phyloP scores from a whole-genome alignment of 192 early-diverging fungal species.

The Rhizophlyctis rosea region DNA sequence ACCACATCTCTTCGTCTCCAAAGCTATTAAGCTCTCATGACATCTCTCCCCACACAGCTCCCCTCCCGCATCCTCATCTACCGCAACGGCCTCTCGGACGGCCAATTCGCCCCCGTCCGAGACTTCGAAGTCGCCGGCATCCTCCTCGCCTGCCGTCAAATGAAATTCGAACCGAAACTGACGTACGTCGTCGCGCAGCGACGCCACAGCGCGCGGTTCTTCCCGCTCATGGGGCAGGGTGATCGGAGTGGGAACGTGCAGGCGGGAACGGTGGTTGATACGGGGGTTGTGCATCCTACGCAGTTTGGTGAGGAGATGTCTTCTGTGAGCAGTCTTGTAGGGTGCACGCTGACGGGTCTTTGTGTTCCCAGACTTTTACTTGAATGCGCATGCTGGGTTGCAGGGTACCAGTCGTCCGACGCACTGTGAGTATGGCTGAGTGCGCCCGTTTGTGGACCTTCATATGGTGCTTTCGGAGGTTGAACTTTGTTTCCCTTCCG shows the following conservation, averaged over 20 bases:
- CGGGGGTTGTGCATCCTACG: constrained; percentile 10
- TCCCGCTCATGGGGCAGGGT: constrained; percentile 27
- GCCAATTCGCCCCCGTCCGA: constrained; percentile 66
- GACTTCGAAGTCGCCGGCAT: constrained; percentile 69
- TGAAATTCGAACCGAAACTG: constrained; percentile 67
- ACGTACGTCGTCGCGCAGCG: constrained; percentile 56
- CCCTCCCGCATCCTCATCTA: constrained; percentile 81
- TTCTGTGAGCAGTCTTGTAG: no score
- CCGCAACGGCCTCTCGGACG: constrained; percentile 79
- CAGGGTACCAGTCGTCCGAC: constrained; percentile 86
- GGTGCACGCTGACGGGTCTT: no score
- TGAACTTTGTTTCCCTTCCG: no score
- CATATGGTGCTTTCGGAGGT: no score
- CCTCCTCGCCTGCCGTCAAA: constrained; percentile 40
- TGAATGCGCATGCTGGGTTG: constrained; percentile 78
- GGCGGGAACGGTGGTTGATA: constrained; percentile 48
- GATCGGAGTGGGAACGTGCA: constrained; percentile 1
- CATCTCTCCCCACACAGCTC: constrained; percentile 68
- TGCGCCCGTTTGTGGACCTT: no score
- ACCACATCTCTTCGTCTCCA: no score
- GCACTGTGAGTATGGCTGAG: no score
- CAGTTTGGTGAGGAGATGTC: no score
- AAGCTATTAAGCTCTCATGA: no score
- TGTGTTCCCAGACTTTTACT: constrained; percentile 81
- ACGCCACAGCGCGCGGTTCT: constrained; percentile 73